A percentile compares a stretch with the other conserved stretches of the same genome.
Evolutionary conservation across 148 eudicot genomes (phyloP).

Genomic region (Heliosperma pusillum): DNA sequence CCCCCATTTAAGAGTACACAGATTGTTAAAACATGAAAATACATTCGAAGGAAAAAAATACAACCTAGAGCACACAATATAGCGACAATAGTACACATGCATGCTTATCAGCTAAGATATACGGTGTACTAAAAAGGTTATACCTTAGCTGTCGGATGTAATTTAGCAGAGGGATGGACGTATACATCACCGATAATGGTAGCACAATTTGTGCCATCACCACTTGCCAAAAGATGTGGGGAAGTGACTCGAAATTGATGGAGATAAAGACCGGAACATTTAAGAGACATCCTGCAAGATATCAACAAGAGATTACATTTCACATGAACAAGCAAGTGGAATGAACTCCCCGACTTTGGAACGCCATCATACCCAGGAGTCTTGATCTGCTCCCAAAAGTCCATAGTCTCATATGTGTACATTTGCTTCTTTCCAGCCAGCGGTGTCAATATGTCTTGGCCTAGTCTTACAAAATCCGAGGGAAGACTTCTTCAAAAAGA

Average conservation of each 20-base stretch:
- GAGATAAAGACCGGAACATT: slow-evolving; percentile 62
- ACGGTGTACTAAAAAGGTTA: not conserved
- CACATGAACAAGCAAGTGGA: not conserved
- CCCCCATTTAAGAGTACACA: not conserved
- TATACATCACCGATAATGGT: slow-evolving; percentile 57
- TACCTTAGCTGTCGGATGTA: slow-evolving; percentile 61
- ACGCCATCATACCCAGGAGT: slow-evolving; percentile 71
- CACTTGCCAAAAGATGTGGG: slow-evolving; percentile 52
- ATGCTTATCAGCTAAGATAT: too few species aligned
- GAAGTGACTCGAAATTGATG: slow-evolving; percentile 50
- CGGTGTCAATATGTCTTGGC: slow-evolving; percentile 85
- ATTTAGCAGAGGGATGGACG: slow-evolving; percentile 64
- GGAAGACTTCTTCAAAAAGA: slow-evolving; percentile 58
- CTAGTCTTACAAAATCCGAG: slow-evolving; percentile 74
- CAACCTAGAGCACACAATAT: too few species aligned
- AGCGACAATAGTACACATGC: too few species aligned
- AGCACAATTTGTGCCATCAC: slow-evolving; percentile 57
- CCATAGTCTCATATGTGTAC: slow-evolving; percentile 73
- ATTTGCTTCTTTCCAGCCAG: slow-evolving; percentile 82
- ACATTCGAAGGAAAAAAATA: not conserved
- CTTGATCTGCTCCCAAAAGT: slow-evolving; percentile 93
- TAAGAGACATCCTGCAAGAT: slow-evolving; percentile 53
- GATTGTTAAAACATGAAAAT: not conserved
- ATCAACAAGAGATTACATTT: not conserved
- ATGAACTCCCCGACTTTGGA: not conserved